These are phyloP conservation scores for Pisolithus thermaeus DNA, from an alignment of 1,284 basidiomycete genomes.

Conservation along the genomic window DNA sequence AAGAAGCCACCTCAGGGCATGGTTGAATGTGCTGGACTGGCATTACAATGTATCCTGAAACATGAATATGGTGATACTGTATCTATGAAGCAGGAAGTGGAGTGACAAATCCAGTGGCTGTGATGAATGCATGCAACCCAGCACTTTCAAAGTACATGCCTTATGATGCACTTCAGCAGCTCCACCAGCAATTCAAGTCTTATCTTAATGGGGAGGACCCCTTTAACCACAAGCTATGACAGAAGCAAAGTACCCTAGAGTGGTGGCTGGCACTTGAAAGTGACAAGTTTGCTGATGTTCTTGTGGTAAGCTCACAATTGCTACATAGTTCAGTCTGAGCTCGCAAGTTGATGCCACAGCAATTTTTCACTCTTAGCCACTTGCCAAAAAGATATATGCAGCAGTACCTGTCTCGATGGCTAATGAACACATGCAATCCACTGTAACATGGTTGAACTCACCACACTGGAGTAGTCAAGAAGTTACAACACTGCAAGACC, in stretches of 20 bases:
- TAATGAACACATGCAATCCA: constrained; percentile 1
- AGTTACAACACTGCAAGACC: no score
- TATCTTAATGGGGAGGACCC: not conserved
- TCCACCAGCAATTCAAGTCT: not conserved
- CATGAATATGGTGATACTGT: constrained; percentile 1
- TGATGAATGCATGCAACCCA: constrained; percentile 3
- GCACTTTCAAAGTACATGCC: not conserved
- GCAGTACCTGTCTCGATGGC: constrained; percentile 1
- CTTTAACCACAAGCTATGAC: not conserved
- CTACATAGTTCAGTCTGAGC: not conserved
- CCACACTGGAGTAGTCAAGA: no score
- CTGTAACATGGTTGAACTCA: no score
- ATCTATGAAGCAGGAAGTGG: not conserved
- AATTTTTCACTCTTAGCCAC: not conserved
- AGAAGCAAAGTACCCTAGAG: not conserved
- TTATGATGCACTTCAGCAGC: not conserved
- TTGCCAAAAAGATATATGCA: constrained; percentile 2
- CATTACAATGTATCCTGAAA: not conserved
- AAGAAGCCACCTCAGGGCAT: not conserved
- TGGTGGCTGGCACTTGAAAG: constrained; percentile 3
- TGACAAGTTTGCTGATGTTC: constrained; percentile 2
- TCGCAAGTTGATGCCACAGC: not conserved
- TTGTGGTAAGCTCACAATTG: not conserved
- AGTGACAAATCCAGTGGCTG: not conserved
- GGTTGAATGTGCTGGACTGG: not conserved